Base-by-base conservation (phyloP, 768 basidiomycete genomes). In the Porpolomopsis calyptriformis region DNA sequence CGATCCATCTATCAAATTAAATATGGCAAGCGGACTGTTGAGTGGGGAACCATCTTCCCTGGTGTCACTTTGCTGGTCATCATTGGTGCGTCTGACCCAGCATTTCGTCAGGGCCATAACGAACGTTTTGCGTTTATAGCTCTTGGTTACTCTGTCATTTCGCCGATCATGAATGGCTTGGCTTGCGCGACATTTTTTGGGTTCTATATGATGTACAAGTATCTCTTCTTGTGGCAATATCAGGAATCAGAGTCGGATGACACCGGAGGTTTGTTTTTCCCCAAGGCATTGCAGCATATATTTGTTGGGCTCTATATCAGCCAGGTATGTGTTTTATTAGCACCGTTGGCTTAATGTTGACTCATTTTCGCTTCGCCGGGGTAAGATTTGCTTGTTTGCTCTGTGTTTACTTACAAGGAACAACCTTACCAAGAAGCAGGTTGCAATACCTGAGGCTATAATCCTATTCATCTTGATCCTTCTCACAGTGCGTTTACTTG, bases 281-380 rank as follows among this genome's bases (percentile, higher is more conserved):
- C 93, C 19, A 87, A 82, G 63, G 94, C 96, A 4, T 77, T 98
- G 22, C 80, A 87, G 40, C 96, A 98, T 57, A 58, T 94, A 24
- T 97, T 98, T 53, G 89, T 92, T 18, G 96, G 94, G 2, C 55
- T 98, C 59, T 99, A 99, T 59, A 73, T 99, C 37, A 78, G 93
- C 60, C 82, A 96, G 60, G 58, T 52, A 53, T 31, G 40, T 46
- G 52, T 37, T 54, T 23, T 24, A 14, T 3, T 20, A 16, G 14
- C 5, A n/a, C 18, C 4, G 16, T 4, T n/a, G 18, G 5, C 29
- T 18, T 12, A 16, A 22, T 40, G 23, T 22, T 11, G 12, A 46
- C 20, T 24, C 18, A 9, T 33, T 16, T n/a, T n/a, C n/a, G n/a
- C n/a, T n/a, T n/a, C n/a, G n/a, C n/a, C n/a, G n/a, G n/a, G 18